Base-by-base conservation (phyloP, 2,329 filamentous ascomycete genomes). In the Verticillium alfalfae region DNA sequence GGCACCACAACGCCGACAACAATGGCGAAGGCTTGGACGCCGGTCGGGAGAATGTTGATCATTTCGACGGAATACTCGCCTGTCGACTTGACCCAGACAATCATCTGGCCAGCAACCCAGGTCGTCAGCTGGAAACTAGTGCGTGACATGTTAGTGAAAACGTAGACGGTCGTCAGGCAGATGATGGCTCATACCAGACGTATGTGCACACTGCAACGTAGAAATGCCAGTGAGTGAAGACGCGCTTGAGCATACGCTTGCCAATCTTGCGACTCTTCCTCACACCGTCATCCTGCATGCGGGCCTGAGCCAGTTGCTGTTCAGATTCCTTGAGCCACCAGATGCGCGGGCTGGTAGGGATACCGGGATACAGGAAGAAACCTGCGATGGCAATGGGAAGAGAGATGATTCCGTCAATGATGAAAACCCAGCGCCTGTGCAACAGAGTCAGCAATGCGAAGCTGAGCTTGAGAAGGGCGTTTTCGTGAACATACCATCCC, bases 391-490 rank as follows among this genome's bases (percentile, higher is more conserved):
- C 72, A 15, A 76, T 70, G 2, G 73, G 69, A 0, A 74, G 64
- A 1, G 75, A 73, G 4, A 78, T 73, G 3, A 76, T 63, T 0
- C 73, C 72, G 34, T 75, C 73, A 8, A 71, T 71, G 34, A 75
- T 71, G 39, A 76, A 76, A 0, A 75, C 57, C 73, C 72, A 76
- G 37, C 73, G 71, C 69, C 59, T 61, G 31, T 15, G 22, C 10
- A 9, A 16, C 4, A 18, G 5, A 13, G 13, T 18, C 12, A 52
- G 45, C 45, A 22, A 18, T 22, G 8, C 5, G 8, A 12, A 31
- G n/a, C 4, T 22, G 45, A 26, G 5, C 26, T 31, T 5, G 26
- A 31, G 26, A 31, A 4, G 4, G 26, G 26, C 26, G 26, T 31
- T 4, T 4, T 58, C 38, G 37, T 39, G 31, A 31, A 58, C 57